Conservation (phyloP, 768 basidiomycete species). For the Lentinus tigrinus region DNA sequence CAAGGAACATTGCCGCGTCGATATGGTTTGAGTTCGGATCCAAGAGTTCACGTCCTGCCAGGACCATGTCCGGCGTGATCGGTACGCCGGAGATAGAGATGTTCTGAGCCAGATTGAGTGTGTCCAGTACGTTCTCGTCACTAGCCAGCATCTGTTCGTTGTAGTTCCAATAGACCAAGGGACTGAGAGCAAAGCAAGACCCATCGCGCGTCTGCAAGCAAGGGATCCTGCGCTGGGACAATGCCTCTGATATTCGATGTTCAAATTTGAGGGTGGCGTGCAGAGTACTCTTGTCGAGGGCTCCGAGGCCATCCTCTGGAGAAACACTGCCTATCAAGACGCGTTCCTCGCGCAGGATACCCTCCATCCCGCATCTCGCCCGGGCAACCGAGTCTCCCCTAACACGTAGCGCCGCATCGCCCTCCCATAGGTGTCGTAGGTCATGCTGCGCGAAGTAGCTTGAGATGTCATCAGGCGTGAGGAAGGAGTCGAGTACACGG, state of each 20-base stretch:
- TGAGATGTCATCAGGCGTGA: slow-evolving; percentile 50
- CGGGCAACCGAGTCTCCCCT: slow-evolving; percentile 70
- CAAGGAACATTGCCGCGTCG: slow-evolving; percentile 69
- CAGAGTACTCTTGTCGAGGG: slow-evolving; percentile 61
- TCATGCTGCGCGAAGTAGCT: slow-evolving; percentile 58
- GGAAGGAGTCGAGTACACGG: slow-evolving; percentile 62
- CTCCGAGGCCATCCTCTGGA: slow-evolving; percentile 37
- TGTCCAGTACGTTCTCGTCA: slow-evolving; percentile 57
- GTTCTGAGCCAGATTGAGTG: slow-evolving; percentile 53
- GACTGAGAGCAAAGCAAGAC: slow-evolving; percentile 70
- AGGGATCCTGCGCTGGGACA: slow-evolving; percentile 40
- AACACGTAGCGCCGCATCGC: slow-evolving; percentile 57
- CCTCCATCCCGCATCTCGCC: slow-evolving; percentile 67
- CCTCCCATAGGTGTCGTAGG: slow-evolving; percentile 71
- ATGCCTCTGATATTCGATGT: slow-evolving; percentile 45
- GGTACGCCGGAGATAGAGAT: slow-evolving; percentile 61
- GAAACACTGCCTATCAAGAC: slow-evolving; percentile 62
- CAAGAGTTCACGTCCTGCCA: slow-evolving; percentile 63
- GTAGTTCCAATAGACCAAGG: slow-evolving; percentile 73
- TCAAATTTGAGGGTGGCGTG: slow-evolving; percentile 67
- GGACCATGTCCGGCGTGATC: slow-evolving; percentile 71
- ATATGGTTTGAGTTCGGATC: slow-evolving; percentile 50
- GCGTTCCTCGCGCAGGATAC: slow-evolving; percentile 75
- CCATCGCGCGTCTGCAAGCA: slow-evolving; percentile 56
- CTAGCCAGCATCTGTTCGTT: slow-evolving; percentile 51